A percentile compares a stretch with the other conserved stretches of the same genome.
These are phyloP conservation scores for Colletotrichum scovillei DNA, from an alignment of 2,329 filamentous ascomycete species.

Conservation along the genomic window DNA sequence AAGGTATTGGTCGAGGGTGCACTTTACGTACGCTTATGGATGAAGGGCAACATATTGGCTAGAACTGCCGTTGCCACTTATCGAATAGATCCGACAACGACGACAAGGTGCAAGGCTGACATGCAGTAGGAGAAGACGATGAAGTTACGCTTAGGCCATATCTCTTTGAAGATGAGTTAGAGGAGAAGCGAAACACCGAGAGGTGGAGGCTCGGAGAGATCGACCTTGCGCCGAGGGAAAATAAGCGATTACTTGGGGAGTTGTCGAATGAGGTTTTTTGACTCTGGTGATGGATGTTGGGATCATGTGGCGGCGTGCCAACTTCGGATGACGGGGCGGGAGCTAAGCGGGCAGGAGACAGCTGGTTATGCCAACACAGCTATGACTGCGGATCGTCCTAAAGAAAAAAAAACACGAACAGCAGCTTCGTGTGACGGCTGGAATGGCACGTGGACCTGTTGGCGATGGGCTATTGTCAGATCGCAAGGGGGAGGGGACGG, in stretches of 20 bases:
- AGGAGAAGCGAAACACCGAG: background rate
- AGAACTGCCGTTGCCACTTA: background rate
- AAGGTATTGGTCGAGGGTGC: background rate
- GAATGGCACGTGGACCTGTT: background rate
- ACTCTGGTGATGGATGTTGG: background rate
- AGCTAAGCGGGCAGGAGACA: background rate
- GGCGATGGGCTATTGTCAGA: background rate
- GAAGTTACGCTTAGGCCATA: background rate
- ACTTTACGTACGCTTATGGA: constrained; percentile 40
- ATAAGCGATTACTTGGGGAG: background rate
- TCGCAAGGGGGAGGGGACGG: background rate
- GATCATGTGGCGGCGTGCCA: background rate
- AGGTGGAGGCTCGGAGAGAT: background rate
- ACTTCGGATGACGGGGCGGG: background rate
- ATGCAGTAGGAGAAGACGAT: background rate
- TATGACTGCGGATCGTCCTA: background rate
- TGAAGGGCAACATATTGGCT: constrained; percentile 43
- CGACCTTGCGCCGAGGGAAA: background rate
- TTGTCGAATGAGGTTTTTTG: background rate
- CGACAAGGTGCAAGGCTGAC: background rate
- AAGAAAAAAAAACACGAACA: background rate
- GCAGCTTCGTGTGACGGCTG: background rate
- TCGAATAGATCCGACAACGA: background rate
- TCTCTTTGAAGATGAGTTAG: background rate
- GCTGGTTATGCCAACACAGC: background rate